A percentile compares a stretch with the other conserved stretches of the same genome.
Evolutionary conservation across 257 asterid genomes (phyloP).

Genomic region (Capsicum pubescens): DNA sequence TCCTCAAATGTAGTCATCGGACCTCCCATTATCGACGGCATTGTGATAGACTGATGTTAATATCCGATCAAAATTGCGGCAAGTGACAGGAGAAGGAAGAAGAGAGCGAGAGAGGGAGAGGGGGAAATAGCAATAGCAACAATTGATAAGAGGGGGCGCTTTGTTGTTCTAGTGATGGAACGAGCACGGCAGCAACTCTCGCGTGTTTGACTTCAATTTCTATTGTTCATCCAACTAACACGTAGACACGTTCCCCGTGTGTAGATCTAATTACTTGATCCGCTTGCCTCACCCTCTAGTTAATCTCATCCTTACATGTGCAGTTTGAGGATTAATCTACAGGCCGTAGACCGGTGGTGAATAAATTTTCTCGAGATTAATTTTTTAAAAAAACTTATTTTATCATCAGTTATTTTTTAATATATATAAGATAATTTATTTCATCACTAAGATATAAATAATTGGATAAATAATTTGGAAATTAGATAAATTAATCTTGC

Average conservation of each 20-base stretch:
- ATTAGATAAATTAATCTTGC: too few species aligned
- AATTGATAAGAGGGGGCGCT: neutral
- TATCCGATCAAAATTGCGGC: constrained; percentile 18
- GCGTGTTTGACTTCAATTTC: neutral
- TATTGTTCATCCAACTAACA: neutral
- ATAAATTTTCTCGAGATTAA: too few species aligned
- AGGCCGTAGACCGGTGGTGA: too few species aligned
- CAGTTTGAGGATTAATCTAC: too few species aligned
- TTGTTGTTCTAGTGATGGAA: neutral
- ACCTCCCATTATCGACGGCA: constrained; percentile 82
- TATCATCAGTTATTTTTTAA: too few species aligned
- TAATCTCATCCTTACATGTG: neutral
- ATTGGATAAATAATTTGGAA: too few species aligned
- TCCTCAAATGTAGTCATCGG: constrained; percentile 95
- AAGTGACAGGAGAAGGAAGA: neutral
- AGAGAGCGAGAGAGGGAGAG: neutral
- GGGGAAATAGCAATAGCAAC: neutral
- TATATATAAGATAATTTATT: too few species aligned
- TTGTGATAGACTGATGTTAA: constrained; percentile 28
- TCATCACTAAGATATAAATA: too few species aligned
- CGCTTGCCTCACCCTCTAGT: neutral
- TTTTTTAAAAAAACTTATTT: too few species aligned
- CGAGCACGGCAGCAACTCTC: neutral
- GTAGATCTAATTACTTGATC: neutral
- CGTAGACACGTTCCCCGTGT: neutral